Percentiles rank a stretch among this genome's conserved stretches.
These are phyloP conservation scores for Xylaria sp. DNA, from an alignment of 2,329 filamentous ascomycete species.

Conservation along the genomic window DNA sequence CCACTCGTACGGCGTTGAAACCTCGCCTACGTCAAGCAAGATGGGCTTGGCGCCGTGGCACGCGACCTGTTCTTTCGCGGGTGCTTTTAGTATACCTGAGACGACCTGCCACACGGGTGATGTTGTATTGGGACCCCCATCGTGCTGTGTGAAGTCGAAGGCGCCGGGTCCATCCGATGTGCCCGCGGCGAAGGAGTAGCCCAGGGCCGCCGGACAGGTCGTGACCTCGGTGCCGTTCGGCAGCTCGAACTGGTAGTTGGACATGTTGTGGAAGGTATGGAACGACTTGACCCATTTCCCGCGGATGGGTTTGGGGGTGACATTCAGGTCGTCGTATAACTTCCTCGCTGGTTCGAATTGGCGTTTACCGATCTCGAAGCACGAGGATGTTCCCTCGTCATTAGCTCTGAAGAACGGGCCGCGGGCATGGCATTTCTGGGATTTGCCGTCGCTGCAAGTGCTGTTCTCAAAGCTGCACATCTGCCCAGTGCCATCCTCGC, in stretches of 20 bases:
- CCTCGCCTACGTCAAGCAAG: constrained; percentile 86
- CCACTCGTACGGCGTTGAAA: constrained; percentile 84
- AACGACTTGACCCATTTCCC: constrained; percentile 80
- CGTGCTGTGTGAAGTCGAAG: constrained; percentile 93
- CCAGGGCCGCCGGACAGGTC: constrained; percentile 88
- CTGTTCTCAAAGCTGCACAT: constrained; percentile 83
- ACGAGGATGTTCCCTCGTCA: constrained; percentile 78
- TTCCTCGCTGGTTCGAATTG: constrained; percentile 64
- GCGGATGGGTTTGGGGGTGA: constrained; percentile 61
- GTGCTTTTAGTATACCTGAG: constrained; percentile 75
- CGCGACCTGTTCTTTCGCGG: constrained; percentile 73
- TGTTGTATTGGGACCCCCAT: constrained; percentile 73
- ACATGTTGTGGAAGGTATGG: constrained; percentile 87
- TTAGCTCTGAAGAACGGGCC: constrained; percentile 75
- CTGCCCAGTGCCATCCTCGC: constrained; percentile 82
- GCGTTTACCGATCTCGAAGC: constrained; percentile 79
- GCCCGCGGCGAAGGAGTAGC: constrained; percentile 92
- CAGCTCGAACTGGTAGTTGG: constrained; percentile 77
- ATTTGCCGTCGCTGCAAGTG: constrained; percentile 78
- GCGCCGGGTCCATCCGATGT: constrained; percentile 91
- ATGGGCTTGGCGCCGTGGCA: constrained; percentile 89
- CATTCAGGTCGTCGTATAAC: constrained; percentile 64
- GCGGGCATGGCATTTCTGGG: constrained; percentile 77
- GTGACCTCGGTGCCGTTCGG: constrained; percentile 75
- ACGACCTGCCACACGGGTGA: constrained; percentile 83